Evolutionary conservation across 192 early-diverging fungal genomes (phyloP), one percentile per base, ranked within the genome.

Genomic region (Coemansia sp.): DNA sequence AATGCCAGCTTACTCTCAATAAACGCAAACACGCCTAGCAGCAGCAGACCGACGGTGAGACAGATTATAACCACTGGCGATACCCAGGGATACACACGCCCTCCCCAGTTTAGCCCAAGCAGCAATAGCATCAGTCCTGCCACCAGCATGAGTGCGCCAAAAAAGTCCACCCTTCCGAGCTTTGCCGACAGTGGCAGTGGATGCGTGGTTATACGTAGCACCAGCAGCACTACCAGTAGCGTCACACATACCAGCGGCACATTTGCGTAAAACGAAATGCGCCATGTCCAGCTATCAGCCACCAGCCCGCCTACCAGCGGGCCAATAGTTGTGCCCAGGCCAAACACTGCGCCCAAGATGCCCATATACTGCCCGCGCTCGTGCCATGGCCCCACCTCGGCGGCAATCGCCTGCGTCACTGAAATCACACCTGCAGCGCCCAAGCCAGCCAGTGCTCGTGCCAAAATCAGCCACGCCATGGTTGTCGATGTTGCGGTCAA

Each of bases 221-320:
- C 55, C 29, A 88, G 39, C 55, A 79, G 41, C 22, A 88, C 65
- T 4, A 83, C 67, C 14, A 70, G 49, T 12, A 86, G 35, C 21
- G 87, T 69, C 9, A 90, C 9, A 24, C 69, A 83, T 12, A 92
- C 89, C 56, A 95, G 48, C 7, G 93, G 93, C 2, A 93, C 68
- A 72, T 94, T 94, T 80, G 92, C 86, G 76, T 84, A 95, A 56
- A 93, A 93, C 27, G 85, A 90, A 85, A 89, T 90, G 27, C 88
- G 80, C 88, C 88, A 89, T 11, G 74, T 83, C 62, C 65, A 66
- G 72, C 55, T 62, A 41, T 95, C 93, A 0, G 88, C 81, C 47
- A 95, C 89, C 7, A 85, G 66, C 6, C 93, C 93, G 23, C 93
- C 93, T 1, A 92, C 60, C 8, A 95, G 67, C 11, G 93, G 93